Conservation (phyloP, 192 early-diverging fungal genomes). For the Geranomyces michiganensis region DNA sequence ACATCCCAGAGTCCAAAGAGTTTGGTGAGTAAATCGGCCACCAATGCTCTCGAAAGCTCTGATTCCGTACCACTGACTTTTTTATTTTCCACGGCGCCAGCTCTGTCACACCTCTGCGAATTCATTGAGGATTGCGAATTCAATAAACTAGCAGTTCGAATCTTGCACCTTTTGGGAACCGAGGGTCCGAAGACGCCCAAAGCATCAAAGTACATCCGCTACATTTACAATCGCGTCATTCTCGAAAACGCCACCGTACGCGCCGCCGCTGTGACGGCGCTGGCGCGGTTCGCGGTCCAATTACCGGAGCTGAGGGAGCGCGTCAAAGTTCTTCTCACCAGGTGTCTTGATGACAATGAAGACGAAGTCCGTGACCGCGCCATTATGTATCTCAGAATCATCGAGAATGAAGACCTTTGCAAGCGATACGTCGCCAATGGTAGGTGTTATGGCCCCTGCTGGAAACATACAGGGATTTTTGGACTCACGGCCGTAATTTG, state of each 20-base stretch:
- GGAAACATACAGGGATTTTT: background rate
- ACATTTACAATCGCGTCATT: slow-evolving; percentile 99
- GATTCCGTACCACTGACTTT: background rate
- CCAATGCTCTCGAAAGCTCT: background rate
- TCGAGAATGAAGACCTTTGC: slow-evolving; percentile 65
- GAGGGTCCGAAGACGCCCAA: slow-evolving; percentile 91
- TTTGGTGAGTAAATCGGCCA: slow-evolving; percentile 51
- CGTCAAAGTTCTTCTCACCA: slow-evolving; percentile 74
- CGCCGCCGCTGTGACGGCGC: slow-evolving; percentile 92
- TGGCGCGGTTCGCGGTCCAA: slow-evolving; percentile 91
- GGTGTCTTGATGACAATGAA: slow-evolving; percentile 96
- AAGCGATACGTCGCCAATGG: slow-evolving; percentile 82
- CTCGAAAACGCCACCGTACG: slow-evolving; percentile 95
- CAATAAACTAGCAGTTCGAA: slow-evolving; percentile 96
- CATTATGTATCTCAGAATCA: slow-evolving; percentile 81
- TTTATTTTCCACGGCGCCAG: slow-evolving; percentile 40
- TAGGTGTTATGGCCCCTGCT: slow-evolving; percentile 33
- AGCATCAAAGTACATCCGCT: slow-evolving; percentile 96
- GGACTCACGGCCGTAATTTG: background rate
- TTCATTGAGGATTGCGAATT: slow-evolving; percentile 99
- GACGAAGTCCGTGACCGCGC: slow-evolving; percentile 98
- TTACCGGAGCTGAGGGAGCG: slow-evolving; percentile 71
- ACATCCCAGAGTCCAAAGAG: slow-evolving; percentile 93
- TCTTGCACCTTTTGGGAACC: slow-evolving; percentile 90
- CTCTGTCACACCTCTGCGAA: slow-evolving; percentile 94